Evolutionary conservation across 768 basidiomycete species (phyloP).

Genomic region (Pholiota microspora): DNA sequence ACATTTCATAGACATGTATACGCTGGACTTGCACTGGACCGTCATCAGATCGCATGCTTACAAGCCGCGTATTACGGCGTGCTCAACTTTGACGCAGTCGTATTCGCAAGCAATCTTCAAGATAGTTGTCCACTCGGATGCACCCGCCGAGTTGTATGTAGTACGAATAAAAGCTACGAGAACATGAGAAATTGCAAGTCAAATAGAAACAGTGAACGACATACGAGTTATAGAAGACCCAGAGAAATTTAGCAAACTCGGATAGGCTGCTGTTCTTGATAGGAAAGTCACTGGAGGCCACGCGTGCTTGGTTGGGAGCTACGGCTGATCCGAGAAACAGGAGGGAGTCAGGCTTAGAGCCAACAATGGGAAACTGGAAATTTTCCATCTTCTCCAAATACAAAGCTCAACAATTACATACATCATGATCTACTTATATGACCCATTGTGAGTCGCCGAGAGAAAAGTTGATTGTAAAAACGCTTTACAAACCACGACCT

Average conservation of each 20-base stretch:
- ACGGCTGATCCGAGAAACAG: too few relatives aligned
- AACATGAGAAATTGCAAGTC: not conserved
- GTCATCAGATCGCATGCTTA: slow-evolving; percentile 24
- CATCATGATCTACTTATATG: too few relatives aligned
- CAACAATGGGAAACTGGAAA: too few relatives aligned
- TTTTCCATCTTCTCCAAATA: too few relatives aligned
- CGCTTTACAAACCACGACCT: too few relatives aligned
- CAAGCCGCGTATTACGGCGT: slow-evolving; percentile 55
- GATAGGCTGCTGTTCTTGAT: slow-evolving; percentile 41
- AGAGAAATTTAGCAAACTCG: slow-evolving; percentile 56
- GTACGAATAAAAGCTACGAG: slow-evolving; percentile 49
- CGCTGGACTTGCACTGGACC: slow-evolving; percentile 21
- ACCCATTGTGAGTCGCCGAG: too few relatives aligned
- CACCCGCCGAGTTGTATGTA: slow-evolving; percentile 42
- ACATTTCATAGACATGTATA: slow-evolving; percentile 53
- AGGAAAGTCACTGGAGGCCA: slow-evolving; percentile 30
- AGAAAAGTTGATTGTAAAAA: too few relatives aligned
- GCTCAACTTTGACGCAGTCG: slow-evolving; percentile 51
- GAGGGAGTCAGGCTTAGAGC: too few relatives aligned
- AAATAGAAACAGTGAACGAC: slow-evolving; percentile 10
- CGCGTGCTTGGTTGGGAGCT: slow-evolving; percentile 22
- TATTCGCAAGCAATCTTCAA: slow-evolving; percentile 55
- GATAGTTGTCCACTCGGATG: slow-evolving; percentile 57
- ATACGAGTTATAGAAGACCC: slow-evolving; percentile 65
- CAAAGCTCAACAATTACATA: too few relatives aligned